Evolutionary conservation across 441 rosid species (phyloP).

Genomic region (Rhodomyrtus psidioides): DNA sequence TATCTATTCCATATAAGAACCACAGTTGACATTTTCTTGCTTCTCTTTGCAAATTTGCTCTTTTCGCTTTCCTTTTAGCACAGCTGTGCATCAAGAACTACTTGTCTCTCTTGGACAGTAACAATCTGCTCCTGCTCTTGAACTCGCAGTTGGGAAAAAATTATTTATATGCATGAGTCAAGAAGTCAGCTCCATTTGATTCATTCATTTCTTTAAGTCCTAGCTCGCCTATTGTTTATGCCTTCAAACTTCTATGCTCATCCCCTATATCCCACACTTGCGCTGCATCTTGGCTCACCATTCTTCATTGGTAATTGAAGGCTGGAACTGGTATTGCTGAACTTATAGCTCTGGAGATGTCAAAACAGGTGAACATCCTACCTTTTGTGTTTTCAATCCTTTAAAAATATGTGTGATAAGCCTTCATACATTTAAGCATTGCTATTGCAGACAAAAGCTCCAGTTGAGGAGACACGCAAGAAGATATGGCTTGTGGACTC

Average conservation of each 20-base stretch:
- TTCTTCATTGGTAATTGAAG: background rate
- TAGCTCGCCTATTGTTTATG: background rate
- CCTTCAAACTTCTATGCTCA: background rate
- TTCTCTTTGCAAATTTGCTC: background rate
- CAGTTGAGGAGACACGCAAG: conserved; percentile 8
- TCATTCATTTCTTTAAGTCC: background rate
- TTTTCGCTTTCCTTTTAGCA: background rate
- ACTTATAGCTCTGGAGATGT: conserved; percentile 14
- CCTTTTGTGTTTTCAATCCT: background rate
- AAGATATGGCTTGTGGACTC: conserved; percentile 16
- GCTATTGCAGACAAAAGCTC: background rate
- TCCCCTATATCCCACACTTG: background rate
- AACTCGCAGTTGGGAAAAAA: background rate
- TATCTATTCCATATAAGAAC: background rate
- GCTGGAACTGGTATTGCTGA: conserved; percentile 12
- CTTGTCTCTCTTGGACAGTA: background rate
- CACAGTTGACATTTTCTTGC: background rate
- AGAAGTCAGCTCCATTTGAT: background rate
- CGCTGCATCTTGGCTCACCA: background rate
- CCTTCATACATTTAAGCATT: background rate
- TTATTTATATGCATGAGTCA: background rate
- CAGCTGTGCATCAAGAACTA: background rate
- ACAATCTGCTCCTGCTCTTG: background rate
- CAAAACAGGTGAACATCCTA: conserved; percentile 3
- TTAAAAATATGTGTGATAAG: background rate